Evolutionary conservation across 75 land plant genomes (phyloP), one percentile per base, ranked within the genome.

Genomic region (Gnetum montanum): DNA sequence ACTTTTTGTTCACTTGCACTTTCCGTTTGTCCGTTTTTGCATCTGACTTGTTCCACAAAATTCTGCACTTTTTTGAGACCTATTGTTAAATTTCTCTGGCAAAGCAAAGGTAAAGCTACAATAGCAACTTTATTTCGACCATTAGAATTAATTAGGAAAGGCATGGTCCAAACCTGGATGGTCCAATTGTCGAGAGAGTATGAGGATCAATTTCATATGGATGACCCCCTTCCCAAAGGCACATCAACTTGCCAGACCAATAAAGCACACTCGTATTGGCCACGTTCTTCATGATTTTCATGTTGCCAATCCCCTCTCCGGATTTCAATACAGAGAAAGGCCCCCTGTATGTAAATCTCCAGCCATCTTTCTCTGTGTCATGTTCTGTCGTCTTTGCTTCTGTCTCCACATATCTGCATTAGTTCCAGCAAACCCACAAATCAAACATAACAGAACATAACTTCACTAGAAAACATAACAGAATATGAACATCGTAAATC

Each of bases 271-370:
- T 75, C 0, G 93, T 88, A 33, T 88, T 88, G 12, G 93, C 93
- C 30, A 81, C 85, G 53, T 88, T 81, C 44, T 88, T 88, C 89
- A 88, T 84, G 60, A 88, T 85, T 70, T 78, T 88, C 10, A 62
- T 46, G 43, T 88, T 84, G 37, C 88, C 93, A 28, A 80, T 10
- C 59, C 62, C 59, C 22, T 65, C 49, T 11, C 89, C 85, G 0
- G 76, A 71, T 24, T 58, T 55, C 47, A 88, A 51, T 25, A 88
- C 76, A 18, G 93, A 88, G 68, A 88, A 88, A 29, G 85, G 85
- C 16, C 93, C 93, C 0, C 93, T 71, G 67, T 88, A 70, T 3
- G 73, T 84, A 64, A 88, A 88, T 63, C 62, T 37, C 93, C 93
- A 88, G 63, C 25, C 16, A 8, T 67, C 54, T 8, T 62, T 53